phyloP scores from a whole-genome alignment of 1,284 basidiomycete genomes.

The Ustilago shanxiensis region DNA sequence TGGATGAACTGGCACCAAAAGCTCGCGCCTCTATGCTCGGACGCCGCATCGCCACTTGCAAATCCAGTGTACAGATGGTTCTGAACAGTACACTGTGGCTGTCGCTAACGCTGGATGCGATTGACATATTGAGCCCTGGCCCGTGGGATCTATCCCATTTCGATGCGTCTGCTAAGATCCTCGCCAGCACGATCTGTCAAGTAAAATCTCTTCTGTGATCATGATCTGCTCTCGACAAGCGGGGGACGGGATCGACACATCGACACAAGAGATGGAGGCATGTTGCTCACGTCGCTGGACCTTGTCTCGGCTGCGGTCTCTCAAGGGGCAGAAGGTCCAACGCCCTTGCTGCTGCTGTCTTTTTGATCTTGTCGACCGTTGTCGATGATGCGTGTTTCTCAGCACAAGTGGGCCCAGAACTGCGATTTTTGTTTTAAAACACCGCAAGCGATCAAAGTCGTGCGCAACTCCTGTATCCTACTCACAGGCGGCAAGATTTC shows the following conservation, averaged over 20 bases:
- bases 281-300: background rate
- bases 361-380: background rate
- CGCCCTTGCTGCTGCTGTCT: conserved; percentile 5
- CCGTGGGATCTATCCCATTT: background rate
- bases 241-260: background rate
- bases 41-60: conserved; percentile 4
- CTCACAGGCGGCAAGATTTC: no score
- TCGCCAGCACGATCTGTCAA: background rate
- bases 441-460: conserved; percentile 19
- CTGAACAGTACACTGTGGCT: no score
- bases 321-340: conserved; percentile 1
- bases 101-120: background rate
- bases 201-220: no score
- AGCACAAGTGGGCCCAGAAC: conserved; percentile 5
- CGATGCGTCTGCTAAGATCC: background rate
- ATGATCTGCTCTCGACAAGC: background rate
- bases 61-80: no score
- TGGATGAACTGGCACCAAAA: background rate
- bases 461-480: no score
- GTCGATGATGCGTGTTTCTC: background rate
- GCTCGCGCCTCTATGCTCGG: conserved; percentile 4
- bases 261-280: background rate
- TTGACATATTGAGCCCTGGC: background rate
- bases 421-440: conserved; percentile 13
- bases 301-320: conserved; percentile 9